A percentile compares a stretch with the other conserved stretches of the same genome.
These are phyloP conservation scores for Podospora sp. DNA, from an alignment of 495 filamentous ascomycete species.

Conservation along the genomic window DNA sequence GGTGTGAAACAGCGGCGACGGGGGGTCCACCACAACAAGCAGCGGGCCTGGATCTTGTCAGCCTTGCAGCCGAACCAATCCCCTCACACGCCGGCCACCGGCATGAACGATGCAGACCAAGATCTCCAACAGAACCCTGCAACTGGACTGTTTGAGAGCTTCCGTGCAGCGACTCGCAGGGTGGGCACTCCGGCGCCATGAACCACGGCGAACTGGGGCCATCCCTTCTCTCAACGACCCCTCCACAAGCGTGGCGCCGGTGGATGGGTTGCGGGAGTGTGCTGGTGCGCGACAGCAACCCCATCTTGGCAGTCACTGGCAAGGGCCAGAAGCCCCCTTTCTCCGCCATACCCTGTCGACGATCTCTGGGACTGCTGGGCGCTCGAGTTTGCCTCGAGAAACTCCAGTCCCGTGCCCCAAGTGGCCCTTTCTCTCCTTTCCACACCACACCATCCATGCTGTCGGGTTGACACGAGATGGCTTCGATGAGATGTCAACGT, in stretches of 20 bases:
- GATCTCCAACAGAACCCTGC: constrained; percentile 32
- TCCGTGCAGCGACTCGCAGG: constrained; percentile 21
- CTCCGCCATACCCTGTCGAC: constrained; percentile 11
- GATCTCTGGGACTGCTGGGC: constrained; percentile 16
- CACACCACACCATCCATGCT: constrained; percentile 24
- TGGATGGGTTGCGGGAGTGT: constrained; percentile 18
- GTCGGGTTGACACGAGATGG: constrained; percentile 26
- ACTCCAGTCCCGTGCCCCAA: constrained; percentile 8
- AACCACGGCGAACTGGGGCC: constrained; percentile 9
- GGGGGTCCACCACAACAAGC: constrained; percentile 28
- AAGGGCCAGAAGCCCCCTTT: constrained; percentile 8
- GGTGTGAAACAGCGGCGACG: constrained; percentile 38
- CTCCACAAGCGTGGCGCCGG: constrained; percentile 14
- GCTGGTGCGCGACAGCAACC: constrained; percentile 9
- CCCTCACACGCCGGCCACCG: background rate
- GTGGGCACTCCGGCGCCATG: constrained; percentile 12
- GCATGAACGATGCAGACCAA: constrained; percentile 34
- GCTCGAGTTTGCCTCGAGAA: constrained; percentile 15
- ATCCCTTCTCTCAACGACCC: background rate
- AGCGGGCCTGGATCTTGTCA: constrained; percentile 27
- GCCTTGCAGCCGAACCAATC: constrained; percentile 40
- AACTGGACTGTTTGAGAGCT: constrained; percentile 39
- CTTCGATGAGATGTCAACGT: constrained; percentile 32
- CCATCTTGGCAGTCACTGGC: constrained; percentile 11
- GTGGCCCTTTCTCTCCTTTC: constrained; percentile 26